A percentile compares a stretch with the other conserved stretches of the same genome.
Evolutionary conservation across 1,284 basidiomycete genomes (phyloP).

Genomic region (Microbotryum silenes-acaulis): DNA sequence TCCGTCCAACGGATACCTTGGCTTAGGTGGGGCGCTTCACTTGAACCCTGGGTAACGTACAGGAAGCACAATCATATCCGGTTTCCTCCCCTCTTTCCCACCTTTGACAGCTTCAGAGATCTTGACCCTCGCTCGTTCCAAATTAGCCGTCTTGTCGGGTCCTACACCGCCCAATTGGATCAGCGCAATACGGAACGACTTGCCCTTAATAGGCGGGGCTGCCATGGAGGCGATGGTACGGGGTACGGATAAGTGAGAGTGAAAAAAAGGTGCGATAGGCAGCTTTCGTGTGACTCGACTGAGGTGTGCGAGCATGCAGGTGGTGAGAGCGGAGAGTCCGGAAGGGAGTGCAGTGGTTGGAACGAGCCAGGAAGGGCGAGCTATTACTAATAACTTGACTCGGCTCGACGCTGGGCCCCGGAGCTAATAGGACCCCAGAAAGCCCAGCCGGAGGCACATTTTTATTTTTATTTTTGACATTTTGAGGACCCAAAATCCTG

Average conservation of each 20-base stretch:
- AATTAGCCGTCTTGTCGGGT: slow-evolving; percentile 62
- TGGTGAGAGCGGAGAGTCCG: no score
- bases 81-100: slow-evolving; percentile 48
- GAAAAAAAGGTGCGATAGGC: neutral
- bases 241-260: neutral
- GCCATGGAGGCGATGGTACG: slow-evolving; percentile 4
- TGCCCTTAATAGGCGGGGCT: slow-evolving; percentile 13
- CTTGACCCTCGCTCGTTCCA: slow-evolving; percentile 55
- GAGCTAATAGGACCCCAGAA: no score
- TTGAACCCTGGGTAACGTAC: slow-evolving; percentile 38
- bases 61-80: slow-evolving; percentile 79
- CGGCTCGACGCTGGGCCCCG: no score
- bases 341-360: no score
- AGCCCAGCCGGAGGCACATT: no score
- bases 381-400: no score
- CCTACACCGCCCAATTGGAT: slow-evolving; percentile 71
- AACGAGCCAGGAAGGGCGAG: no score
- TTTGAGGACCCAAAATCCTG: no score
- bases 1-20: neutral
- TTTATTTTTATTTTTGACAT: no score
- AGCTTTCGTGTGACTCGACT: neutral
- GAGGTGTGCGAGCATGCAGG: slow-evolving; percentile 4
- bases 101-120: slow-evolving; percentile 54
- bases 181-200: slow-evolving; percentile 68
- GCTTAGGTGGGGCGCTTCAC: neutral